Base-by-base conservation (phyloP, 169 alveolate genomes). In the Babesia bigemina region DNA sequence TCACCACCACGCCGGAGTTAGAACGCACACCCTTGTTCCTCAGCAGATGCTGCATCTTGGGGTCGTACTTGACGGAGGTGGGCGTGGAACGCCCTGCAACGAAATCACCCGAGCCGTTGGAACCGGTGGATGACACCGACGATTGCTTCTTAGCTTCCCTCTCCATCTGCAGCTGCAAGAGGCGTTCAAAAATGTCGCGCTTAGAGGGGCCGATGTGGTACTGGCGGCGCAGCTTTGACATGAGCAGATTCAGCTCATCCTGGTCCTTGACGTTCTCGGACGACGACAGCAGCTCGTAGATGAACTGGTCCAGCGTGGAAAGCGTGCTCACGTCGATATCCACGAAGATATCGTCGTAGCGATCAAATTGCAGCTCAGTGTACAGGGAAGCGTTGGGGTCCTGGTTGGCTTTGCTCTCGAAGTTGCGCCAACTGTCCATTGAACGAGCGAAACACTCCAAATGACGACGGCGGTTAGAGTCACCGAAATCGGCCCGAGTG, bases 1-100 rank as follows among this genome's bases (percentile, higher is more conserved):
- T 93, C 33, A 96, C 98, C 59, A 93, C 90, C 26, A 96, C 98
- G 36, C 98, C 98, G 44, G 96, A 85, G 69, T 91, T 93, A 13
- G 96, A 90, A 17, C 97, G 92, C 44, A 87, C 94, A 14, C 96
- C 93, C 63, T 93, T 94, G 39, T 91, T 74, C 44, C 91, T 75
- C 84, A 92, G 79, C 81, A 91, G 69, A 62, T 86, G 91, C 65
- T 87, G 79, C 69, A 91, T 79, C 56, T 86, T 70, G 53, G 81
- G 70, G 66, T 79, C 84, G 26, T 79, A 86, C 74, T 70, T 75
- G 21, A 73, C 76, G 59, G 84, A 19, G 0, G 39, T 49, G 2
- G 49, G 48, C 12, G 45, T 16, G 45, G 50, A 28, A 24, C 19
- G 42, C 17, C 52, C 63, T 19, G 11, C 63, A 21, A 21, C 63